Evolutionary conservation across 2,329 filamentous ascomycete species (phyloP).

Genomic region (Aspergillus phoenicis): DNA sequence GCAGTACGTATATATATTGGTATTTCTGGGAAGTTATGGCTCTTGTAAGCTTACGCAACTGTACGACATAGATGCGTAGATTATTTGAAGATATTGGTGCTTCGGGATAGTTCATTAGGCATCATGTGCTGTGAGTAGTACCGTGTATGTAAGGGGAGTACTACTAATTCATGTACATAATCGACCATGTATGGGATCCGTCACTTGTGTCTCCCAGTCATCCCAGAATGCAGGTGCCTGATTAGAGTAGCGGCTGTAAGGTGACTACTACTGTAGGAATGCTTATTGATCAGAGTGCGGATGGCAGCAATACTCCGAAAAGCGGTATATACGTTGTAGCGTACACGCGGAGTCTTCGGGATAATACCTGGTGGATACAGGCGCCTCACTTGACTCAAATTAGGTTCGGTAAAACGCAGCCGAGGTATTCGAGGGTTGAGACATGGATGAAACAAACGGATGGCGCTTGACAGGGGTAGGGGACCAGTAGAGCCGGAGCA

Average conservation of each 20-base stretch:
- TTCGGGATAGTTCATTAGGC: neutral
- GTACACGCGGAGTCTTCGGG: neutral
- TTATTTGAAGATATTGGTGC: neutral
- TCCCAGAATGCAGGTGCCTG: neutral
- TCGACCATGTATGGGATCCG: neutral
- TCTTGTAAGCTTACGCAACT: neutral
- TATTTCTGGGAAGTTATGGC: neutral
- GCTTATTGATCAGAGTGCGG: neutral
- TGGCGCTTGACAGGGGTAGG: neutral
- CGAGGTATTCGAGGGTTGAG: slow-evolving; percentile 1
- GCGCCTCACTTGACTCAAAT: neutral
- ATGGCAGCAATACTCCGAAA: neutral
- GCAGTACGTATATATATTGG: neutral
- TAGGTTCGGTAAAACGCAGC: slow-evolving; percentile 1
- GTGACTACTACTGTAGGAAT: neutral
- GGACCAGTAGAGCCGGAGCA: neutral
- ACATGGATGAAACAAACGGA: neutral
- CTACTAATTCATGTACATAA: neutral
- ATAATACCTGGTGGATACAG: neutral
- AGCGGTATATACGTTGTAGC: neutral
- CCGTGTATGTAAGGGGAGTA: neutral
- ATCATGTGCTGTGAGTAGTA: neutral
- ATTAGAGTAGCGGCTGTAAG: neutral
- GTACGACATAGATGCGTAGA: neutral
- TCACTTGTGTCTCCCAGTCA: neutral